Evolutionary conservation across 306 rosid genomes (phyloP), one percentile per base, ranked within the genome.

Genomic region (Sindora glabra): DNA sequence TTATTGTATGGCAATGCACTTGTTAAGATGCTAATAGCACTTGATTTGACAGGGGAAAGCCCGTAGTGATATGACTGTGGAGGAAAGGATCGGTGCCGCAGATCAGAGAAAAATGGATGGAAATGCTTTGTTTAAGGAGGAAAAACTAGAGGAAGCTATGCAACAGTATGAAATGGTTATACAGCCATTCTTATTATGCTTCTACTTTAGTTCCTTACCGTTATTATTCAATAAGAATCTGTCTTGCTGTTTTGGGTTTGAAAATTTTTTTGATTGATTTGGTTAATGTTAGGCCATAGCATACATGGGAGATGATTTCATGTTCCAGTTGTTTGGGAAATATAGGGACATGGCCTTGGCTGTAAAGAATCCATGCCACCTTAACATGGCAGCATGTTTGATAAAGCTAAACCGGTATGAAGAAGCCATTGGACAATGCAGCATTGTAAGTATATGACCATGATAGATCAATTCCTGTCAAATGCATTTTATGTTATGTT

Each of bases 91-190:
- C 38, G 89, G 98, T 65, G 77, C 82, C 18, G 96, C 98, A 23
- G 96, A 86, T 70, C 73, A 85, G 17, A 83, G 95, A 80, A 92
- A 81, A 74, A 88, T 86, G 94, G 95, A 92, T 46, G 98, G 98
- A 62, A 92, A 92, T 88, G 74, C 68, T 74, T 55, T 92, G 29
- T 88, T 83, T 71, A 88, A 78, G 71, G 96, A 88, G 62, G 91
- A 86, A 61, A 88, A 86, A 64, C 82, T 88, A 60, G 95, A 92
- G 72, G 98, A 88, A 81, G 98, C 98, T 64, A 92, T 92, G 95
- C 96, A 83, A 86, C 96, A 81, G 92, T 86, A 86, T 82, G 91
- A 86, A 88, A 92, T 88, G 98, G 98, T 88, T 71, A 76, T 71
- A 18, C 58, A 57, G 81, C 39, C 65, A 60, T 66, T 75, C 60